These are phyloP conservation scores for Euphorbia celastroides DNA, from an alignment of 441 rosid genomes.

Conservation along the genomic window DNA sequence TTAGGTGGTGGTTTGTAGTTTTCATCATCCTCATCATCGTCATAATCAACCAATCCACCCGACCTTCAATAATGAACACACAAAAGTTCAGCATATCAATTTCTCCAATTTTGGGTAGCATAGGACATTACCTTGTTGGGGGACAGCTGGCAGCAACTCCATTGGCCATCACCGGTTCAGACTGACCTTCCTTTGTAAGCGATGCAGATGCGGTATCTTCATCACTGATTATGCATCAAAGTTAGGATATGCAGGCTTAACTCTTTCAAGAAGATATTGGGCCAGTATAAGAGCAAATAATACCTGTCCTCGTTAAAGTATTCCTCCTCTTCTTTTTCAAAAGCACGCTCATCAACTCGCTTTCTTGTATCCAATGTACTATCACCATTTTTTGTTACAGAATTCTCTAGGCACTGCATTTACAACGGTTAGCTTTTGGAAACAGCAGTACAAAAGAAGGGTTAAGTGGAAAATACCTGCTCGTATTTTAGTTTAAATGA, in stretches of 20 bases:
- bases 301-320: constrained; percentile 96
- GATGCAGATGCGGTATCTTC: constrained; percentile 90
- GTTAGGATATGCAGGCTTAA: constrained; percentile 19
- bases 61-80: constrained; percentile 46
- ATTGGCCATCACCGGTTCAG: constrained; percentile 57
- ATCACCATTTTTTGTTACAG: constrained; percentile 49
- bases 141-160: constrained; percentile 60
- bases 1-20: constrained; percentile 85
- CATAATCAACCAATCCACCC: constrained; percentile 91
- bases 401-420: constrained; percentile 76
- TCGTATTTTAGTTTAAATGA: constrained; percentile 84
- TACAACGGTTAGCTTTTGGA: constrained; percentile 18
- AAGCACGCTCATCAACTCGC: constrained; percentile 79
- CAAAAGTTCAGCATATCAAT: background rate
- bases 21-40: constrained; percentile 93
- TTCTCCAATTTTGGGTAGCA: constrained; percentile 13
- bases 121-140: constrained; percentile 52
- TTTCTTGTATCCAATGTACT: constrained; percentile 56
- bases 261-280: constrained; percentile 3
- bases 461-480: constrained; percentile 54
- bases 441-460: constrained; percentile 10
- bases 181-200: constrained; percentile 42
- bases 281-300: constrained; percentile 6
- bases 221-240: constrained; percentile 48
- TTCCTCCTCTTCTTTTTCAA: constrained; percentile 97